Conservation (phyloP, 352 stramenopile species). For the Phytopythium montanum region DNA sequence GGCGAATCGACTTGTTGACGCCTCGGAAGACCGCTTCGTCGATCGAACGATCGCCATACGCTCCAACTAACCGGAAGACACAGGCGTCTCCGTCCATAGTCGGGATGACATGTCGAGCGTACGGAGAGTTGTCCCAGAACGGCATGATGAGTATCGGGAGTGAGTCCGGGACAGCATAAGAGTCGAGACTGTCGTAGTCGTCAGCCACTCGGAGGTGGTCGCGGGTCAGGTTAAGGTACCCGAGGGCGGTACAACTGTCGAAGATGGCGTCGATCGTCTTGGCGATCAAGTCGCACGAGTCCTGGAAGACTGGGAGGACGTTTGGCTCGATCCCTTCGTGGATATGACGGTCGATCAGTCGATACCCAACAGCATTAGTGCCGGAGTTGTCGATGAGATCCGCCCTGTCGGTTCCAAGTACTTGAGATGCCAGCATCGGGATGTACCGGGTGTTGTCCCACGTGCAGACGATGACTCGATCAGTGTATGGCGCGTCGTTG, state of each 20-base stretch:
- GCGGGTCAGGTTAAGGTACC: conserved; percentile 16
- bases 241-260: conserved; percentile 9
- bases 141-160: conserved; percentile 19
- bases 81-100: conserved; percentile 10
- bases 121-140: conserved; percentile 13
- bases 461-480: conserved; percentile 36
- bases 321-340: conserved; percentile 7
- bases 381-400: not conserved
- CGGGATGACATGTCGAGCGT: conserved; percentile 5
- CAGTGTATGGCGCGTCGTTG: conserved; percentile 45
- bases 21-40: conserved; percentile 9
- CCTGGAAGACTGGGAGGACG: not conserved
- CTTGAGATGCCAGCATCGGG: conserved; percentile 26
- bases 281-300: conserved; percentile 13
- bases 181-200: conserved; percentile 8
- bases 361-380: conserved; percentile 18
- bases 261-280: conserved; percentile 18
- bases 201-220: conserved; percentile 20
- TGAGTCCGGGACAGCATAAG: conserved; percentile 5
- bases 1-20: conserved; percentile 1
- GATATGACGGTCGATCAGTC: conserved; percentile 11
- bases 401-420: not conserved
- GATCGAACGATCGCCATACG: not conserved
- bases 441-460: conserved; percentile 18
- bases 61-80: conserved; percentile 4